Evolutionary conservation across 306 rosid species (phyloP).

Genomic region (Prunus padus): DNA sequence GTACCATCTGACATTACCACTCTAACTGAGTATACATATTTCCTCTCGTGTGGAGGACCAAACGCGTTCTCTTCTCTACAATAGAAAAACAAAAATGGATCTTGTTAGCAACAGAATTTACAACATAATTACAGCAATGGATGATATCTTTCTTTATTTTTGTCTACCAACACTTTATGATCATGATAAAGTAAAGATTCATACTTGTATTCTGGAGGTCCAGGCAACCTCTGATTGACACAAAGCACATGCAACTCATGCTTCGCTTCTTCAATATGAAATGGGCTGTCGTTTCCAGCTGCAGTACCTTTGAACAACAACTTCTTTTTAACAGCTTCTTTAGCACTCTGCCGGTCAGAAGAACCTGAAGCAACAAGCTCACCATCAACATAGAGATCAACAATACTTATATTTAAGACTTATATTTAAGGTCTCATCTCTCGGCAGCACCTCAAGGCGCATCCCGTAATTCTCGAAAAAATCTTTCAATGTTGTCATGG

Average conservation of each 20-base stretch:
- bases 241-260: constrained; percentile 50
- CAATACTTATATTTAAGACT: constrained; percentile 25
- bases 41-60: too few relatives aligned
- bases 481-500: constrained; percentile 50
- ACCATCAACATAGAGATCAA: constrained; percentile 49
- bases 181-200: too few relatives aligned
- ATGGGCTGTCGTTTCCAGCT: constrained; percentile 25
- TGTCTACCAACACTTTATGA: too few relatives aligned
- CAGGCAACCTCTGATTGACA: constrained; percentile 47
- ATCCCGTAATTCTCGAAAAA: constrained; percentile 64
- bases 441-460: constrained; percentile 38
- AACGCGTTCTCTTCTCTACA: too few relatives aligned
- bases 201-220: constrained; percentile 59
- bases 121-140: too few relatives aligned
- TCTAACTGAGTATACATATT: too few relatives aligned
- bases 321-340: constrained; percentile 44
- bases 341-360: constrained; percentile 53
- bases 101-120: neutral
- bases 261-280: constrained; percentile 53
- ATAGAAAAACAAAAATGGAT: neutral
- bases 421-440: neutral
- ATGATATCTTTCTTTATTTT: too few relatives aligned
- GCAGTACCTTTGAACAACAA: constrained; percentile 11
- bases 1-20: too few relatives aligned
- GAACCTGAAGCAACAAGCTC: constrained; percentile 47